Conservation (phyloP, 176 grass and related monocot genomes). For the Avena sativa region DNA sequence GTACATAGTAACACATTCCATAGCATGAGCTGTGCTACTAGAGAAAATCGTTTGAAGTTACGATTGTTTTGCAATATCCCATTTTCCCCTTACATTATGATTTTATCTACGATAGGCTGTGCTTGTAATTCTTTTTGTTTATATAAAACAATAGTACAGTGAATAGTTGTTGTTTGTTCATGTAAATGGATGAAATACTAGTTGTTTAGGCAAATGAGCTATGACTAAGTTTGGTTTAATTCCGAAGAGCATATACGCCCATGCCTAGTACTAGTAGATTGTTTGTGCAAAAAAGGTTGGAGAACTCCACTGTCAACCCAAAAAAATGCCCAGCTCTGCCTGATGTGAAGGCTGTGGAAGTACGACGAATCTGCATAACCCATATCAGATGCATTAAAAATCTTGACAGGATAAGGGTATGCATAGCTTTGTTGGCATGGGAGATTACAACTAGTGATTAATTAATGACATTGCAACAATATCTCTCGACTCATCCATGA, state of each 20-base stretch:
- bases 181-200: neutral
- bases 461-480: neutral
- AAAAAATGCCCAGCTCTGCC: neutral
- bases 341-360: neutral
- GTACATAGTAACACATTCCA: slow-evolving; percentile 1
- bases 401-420: neutral
- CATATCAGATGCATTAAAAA: neutral
- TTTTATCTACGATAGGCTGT: neutral
- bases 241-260: neutral
- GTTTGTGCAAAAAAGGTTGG: neutral
- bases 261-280: neutral
- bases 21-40: neutral
- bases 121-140: slow-evolving; percentile 29
- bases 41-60: neutral
- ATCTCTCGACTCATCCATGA: neutral
- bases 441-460: no score
- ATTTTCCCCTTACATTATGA: neutral
- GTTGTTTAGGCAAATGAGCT: neutral
- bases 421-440: neutral
- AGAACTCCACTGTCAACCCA: neutral
- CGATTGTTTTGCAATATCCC: slow-evolving; percentile 5
- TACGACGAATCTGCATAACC: neutral
- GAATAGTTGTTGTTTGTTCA: slow-evolving; percentile 4
- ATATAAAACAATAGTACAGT: slow-evolving; percentile 7
- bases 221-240: neutral